Base-by-base conservation (phyloP, 2,329 filamentous ascomycete genomes). In the Chaetomium strumarium region DNA sequence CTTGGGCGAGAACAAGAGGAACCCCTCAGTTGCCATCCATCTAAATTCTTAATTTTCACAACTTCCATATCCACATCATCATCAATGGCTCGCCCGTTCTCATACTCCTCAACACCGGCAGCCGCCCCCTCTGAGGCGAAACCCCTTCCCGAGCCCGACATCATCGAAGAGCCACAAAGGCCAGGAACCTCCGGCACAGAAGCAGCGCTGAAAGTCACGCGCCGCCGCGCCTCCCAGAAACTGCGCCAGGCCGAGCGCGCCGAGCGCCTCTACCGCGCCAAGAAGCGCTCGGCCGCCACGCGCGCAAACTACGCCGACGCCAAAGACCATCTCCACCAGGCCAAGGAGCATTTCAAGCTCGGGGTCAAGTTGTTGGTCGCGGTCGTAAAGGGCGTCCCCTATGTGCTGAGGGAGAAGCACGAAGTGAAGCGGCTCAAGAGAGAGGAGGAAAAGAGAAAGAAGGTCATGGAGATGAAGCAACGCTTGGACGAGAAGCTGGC, bases 151-250 rank as follows among this genome's bases (percentile, higher is more conserved):
- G 29, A 45, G 13, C 44, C 51, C 13, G 38, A 14, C 34, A 29
- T 39, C 38, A 20, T 44, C 48, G 49, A 37, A 31, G 34, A 51
- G 31, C 67, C 72, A 16, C 70, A 55, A 34, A 67, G 73, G 17
- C 71, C 72, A 5, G 69, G 70, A 52, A 74, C 73, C 13, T 70
- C 72, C 0, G 70, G 70, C 50, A 76, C 73, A 16, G 70, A 74
- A 58, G 67, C 68, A 56, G 62, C 72, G 31, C 69, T 75, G 39
- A 64, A 66, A 42, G 67, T 66, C 48, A 69, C 66, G 51, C 67
- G 69, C 24, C 68, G 65, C 36, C 61, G 65, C 38, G 71, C 72
- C 29, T 69, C 70, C 12, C 62, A 70, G 50, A 64, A 69, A 33
- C 67, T 68, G 52, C 59, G 66, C 40, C 65, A 68, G 44, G 72